Percentiles rank a stretch among this genome's conserved stretches.
These are phyloP conservation scores for Zygoascus bituminiphila DNA, from an alignment of 805 yeast species.

Conservation along the genomic window DNA sequence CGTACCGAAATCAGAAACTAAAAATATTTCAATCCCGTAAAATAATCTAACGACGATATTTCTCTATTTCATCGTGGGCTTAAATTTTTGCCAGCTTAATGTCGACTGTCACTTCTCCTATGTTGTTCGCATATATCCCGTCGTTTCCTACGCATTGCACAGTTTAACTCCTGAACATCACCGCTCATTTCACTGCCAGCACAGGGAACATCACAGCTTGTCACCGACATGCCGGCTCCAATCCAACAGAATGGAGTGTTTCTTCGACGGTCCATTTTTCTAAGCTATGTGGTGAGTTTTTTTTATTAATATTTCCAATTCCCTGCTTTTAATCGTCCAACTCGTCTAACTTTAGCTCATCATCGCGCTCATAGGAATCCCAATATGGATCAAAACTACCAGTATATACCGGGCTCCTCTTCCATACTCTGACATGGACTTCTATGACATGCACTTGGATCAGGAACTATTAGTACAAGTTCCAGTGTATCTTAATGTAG, in stretches of 20 bases:
- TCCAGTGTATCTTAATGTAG: slow-evolving; percentile 30
- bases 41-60: too few species aligned
- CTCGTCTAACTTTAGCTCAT: slow-evolving; percentile 15
- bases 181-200: too few species aligned
- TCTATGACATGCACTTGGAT: slow-evolving; percentile 25
- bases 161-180: too few species aligned
- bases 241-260: neutral
- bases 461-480: slow-evolving; percentile 19
- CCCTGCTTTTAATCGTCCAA: neutral
- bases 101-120: too few species aligned
- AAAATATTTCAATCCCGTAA: too few species aligned
- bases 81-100: too few species aligned
- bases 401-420: slow-evolving; percentile 54
- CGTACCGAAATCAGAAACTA: too few species aligned
- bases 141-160: too few species aligned
- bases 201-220: too few species aligned
- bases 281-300: slow-evolving; percentile 8
- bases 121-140: too few species aligned
- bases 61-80: too few species aligned
- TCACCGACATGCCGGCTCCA: neutral
- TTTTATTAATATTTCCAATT: neutral
- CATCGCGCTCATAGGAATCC: slow-evolving; percentile 40
- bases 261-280: slow-evolving; percentile 8
- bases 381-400: slow-evolving; percentile 55
- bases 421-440: slow-evolving; percentile 39